A percentile compares a stretch with the other conserved stretches of the same genome.
Evolutionary conservation across 2,329 filamentous ascomycete species (phyloP).

Genomic region (Corynespora cassiicola): DNA sequence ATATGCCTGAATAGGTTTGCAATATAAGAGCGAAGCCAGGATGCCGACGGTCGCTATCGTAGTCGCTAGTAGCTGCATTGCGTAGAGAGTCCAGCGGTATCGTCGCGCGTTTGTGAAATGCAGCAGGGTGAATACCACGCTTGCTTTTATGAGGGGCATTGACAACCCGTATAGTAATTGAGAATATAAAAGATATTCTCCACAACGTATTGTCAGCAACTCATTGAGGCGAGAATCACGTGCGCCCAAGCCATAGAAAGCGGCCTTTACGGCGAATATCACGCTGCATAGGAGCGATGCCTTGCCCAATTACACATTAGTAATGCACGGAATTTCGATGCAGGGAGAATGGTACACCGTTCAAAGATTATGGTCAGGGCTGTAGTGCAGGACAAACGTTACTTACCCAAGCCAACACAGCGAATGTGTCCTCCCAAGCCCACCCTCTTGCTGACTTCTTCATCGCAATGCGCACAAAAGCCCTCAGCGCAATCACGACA

Average conservation of each 20-base stretch:
- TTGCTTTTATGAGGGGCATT: constrained; percentile 1
- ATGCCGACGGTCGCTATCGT: constrained; percentile 1
- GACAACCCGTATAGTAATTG: constrained; percentile 1
- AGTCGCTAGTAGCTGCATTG: neutral
- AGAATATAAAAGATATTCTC: constrained; percentile 1
- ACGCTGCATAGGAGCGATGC: neutral
- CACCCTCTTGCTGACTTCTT: neutral
- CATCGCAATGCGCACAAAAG: constrained; percentile 1
- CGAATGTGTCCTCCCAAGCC: constrained; percentile 2
- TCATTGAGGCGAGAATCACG: neutral
- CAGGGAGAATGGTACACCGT: no score
- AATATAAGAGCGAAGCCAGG: constrained; percentile 1
- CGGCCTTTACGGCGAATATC: constrained; percentile 1
- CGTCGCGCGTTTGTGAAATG: neutral
- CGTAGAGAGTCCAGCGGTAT: constrained; percentile 4
- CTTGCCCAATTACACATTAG: neutral
- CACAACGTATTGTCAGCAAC: neutral
- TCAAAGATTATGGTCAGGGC: no score
- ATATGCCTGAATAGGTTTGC: constrained; percentile 1
- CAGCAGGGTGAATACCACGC: constrained; percentile 1
- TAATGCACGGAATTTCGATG: neutral
- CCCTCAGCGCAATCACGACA: neutral
- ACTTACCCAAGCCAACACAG: constrained; percentile 2
- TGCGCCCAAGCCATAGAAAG: constrained; percentile 1
- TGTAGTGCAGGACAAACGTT: neutral